Evolutionary conservation across 192 early-diverging fungal species (phyloP), one percentile per base, ranked within the genome.

Genomic region (Backusella tarrabulga): DNA sequence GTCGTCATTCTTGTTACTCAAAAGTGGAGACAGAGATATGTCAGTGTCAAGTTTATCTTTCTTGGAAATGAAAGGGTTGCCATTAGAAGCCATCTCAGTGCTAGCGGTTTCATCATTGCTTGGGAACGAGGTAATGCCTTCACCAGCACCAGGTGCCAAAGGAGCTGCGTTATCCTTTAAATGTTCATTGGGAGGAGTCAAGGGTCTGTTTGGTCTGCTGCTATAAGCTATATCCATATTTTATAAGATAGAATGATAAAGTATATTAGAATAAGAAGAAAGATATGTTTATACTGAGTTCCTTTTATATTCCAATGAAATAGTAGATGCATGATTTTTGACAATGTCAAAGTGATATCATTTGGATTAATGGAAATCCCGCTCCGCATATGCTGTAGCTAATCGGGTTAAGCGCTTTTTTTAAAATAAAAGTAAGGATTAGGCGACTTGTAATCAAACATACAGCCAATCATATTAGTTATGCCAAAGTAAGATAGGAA

Each of bases 301-400:
- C 56, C 29, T 63, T 54, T 63, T 63, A 63, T 63, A 63, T 63
- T 63, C 26, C 56, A 63, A 29, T 63, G 11, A 29, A 63, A 63
- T 26, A 29, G 3, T 6, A 26, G 21, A 23, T 56, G 54, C 54
- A 56, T 56, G n/a, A 56, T 44, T 44, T 44, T 17, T 44, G 15
- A 44, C n/a, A 56, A 23, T 56, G 54, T 56, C 54, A 56, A 56
- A 23, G n/a, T 56, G 54, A 56, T 56, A 56, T 56, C 54, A 56
- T 21, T 54, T 56, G 19, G 23, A 23, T 6, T 23, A 21, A 29
- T 63, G 26, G 29, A 63, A 63, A 63, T 63, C 26, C 56, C 56
- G 56, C 56, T 63, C 9, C 11, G 26, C 23, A 9, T 8, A 63
- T 7, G 21, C 23, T 63, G 11, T 29, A 14, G 21, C 56, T 7